A percentile compares a stretch with the other conserved stretches of the same genome.
These are phyloP conservation scores for Sarcomyxa edulis DNA, from an alignment of 768 basidiomycete genomes.

Conservation along the genomic window DNA sequence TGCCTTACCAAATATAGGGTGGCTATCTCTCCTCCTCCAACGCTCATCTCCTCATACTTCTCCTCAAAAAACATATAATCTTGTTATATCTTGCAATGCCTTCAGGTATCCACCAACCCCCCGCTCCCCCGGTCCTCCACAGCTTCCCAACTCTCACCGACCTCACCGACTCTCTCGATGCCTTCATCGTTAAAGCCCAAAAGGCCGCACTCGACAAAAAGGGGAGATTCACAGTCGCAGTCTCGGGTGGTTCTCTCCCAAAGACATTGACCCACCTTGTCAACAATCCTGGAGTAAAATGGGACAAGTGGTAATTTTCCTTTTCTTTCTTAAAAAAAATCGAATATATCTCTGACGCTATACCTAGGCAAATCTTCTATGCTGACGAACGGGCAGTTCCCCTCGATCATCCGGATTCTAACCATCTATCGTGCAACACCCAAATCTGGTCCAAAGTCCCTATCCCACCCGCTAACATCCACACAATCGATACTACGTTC, in stretches of 20 bases:
- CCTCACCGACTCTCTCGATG: slow-evolving; percentile 65
- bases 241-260: slow-evolving; percentile 92
- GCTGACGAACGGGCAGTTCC: slow-evolving; percentile 95
- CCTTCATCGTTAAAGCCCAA: slow-evolving; percentile 84
- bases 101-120: slow-evolving; percentile 44
- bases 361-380: slow-evolving; percentile 90
- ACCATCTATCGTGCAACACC: slow-evolving; percentile 71
- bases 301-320: slow-evolving; percentile 86
- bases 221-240: slow-evolving; percentile 86
- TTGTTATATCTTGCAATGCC: too few species aligned
- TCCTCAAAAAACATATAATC: slow-evolving; percentile 9
- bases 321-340: not conserved
- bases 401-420: slow-evolving; percentile 89
- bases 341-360: slow-evolving; percentile 4
- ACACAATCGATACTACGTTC: slow-evolving; percentile 67
- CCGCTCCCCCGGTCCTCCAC: slow-evolving; percentile 64
- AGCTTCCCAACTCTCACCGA: slow-evolving; percentile 54
- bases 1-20: too few species aligned
- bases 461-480: slow-evolving; percentile 73
- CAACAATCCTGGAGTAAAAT: slow-evolving; percentile 60
- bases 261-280: slow-evolving; percentile 73
- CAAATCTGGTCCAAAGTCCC: slow-evolving; percentile 80
- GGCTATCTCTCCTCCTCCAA: too few species aligned
- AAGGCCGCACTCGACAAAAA: slow-evolving; percentile 85
- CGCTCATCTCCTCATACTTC: slow-evolving; percentile 26